Evolutionary conservation across 106 monocot genomes (phyloP), one percentile per base, ranked within the genome.

Genomic region (Amphibolis antarctica): DNA sequence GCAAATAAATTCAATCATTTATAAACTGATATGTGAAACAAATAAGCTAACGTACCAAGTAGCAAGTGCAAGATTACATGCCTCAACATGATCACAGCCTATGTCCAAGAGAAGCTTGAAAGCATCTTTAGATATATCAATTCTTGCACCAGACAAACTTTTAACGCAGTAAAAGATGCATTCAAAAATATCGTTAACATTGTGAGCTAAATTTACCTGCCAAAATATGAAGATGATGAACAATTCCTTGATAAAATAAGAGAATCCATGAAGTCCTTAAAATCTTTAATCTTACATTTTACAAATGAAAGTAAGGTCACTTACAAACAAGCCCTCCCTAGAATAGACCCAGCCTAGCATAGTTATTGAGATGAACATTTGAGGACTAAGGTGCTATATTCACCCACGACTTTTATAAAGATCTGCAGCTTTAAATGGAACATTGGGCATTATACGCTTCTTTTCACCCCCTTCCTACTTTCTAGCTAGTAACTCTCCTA

Each of bases 161-260:
- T 71, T 68, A 75, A 45, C 73, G 60, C 54, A 68, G 51, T 71
- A 79, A 52, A 52, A 58, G 51, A 83, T 48, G 79, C 77, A 71
- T 59, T 77, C 82, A 67, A 93, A 66, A 20, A 81, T 54, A 14
- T 68, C 69, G 66, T 79, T 72, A 26, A 63, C 80, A 72, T 30
- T 18, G 67, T 70, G 63, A 14, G 51, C 60, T 14, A 77, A 4
- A 66, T 66, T 55, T 69, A 22, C 88, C 93, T 93, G 85, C 47
- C 12, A 47, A 63, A 24, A 45, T 61, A 11, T 43, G 0, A 2
- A 3, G 3, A 12, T 49, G 48, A 49, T 5, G 48, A 9, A 12
- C 10, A 53, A 22, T 53, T n/a, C 53, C 24, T 10, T 23, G 10
- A 53, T 53, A 53, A 53, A 53, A 53, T 53, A 53, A 19, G 22